Evolutionary conservation across 2,329 filamentous ascomycete genomes (phyloP).

Genomic region (Nothophoma quercina): DNA sequence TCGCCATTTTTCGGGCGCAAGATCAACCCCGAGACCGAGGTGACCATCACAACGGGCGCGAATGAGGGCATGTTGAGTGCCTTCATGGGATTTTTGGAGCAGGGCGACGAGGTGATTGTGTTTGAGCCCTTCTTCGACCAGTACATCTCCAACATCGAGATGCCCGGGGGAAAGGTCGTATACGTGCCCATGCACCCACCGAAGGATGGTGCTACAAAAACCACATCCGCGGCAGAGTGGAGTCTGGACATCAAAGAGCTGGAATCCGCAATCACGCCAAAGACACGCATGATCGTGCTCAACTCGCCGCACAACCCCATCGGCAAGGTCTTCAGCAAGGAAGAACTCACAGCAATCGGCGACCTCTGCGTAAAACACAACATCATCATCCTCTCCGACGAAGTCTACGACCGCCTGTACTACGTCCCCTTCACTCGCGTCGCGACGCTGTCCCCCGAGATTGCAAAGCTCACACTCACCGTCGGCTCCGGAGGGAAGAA

Average conservation of each 20-base stretch:
- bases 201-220: slow-evolving; percentile 76
- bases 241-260: slow-evolving; percentile 83
- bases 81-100: slow-evolving; percentile 97
- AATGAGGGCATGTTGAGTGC: slow-evolving; percentile 94
- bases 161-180: slow-evolving; percentile 93
- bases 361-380: slow-evolving; percentile 91
- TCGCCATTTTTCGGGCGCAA: slow-evolving; percentile 84
- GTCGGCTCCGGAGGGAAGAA: slow-evolving; percentile 97
- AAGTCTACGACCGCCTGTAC: slow-evolving; percentile 89
- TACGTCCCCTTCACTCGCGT: slow-evolving; percentile 96
- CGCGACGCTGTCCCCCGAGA: slow-evolving; percentile 87
- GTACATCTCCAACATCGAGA: slow-evolving; percentile 98
- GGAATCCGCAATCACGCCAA: slow-evolving; percentile 79
- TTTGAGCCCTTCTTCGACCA: slow-evolving; percentile 99
- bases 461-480: slow-evolving; percentile 86
- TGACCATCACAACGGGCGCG: slow-evolving; percentile 91
- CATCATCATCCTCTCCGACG: slow-evolving; percentile 80
- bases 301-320: slow-evolving; percentile 94
- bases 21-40: slow-evolving; percentile 87
- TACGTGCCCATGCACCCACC: slow-evolving; percentile 97
- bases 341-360: slow-evolving; percentile 84
- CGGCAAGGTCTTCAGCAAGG: slow-evolving; percentile 89
- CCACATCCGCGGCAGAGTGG: slow-evolving; percentile 89
- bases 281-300: slow-evolving; percentile 95
- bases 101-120: slow-evolving; percentile 93